Base-by-base conservation (phyloP, 768 basidiomycete species). In the Trametes cingulata region DNA sequence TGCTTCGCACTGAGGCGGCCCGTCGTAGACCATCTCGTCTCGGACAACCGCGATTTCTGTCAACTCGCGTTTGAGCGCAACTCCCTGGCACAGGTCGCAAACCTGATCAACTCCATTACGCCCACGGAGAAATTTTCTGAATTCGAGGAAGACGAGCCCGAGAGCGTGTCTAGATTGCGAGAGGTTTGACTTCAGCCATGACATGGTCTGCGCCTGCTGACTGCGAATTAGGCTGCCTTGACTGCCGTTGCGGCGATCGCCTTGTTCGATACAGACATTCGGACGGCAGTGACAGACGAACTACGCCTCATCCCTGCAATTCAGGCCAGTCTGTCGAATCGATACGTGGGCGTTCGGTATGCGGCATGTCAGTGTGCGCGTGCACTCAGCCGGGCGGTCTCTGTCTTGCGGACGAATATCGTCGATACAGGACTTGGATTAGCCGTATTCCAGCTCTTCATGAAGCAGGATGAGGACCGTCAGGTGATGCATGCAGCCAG, bases 291-390 rank as follows among this genome's bases (percentile, higher is more conserved):
- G 22, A 83, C 88, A 2, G 86, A 88, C 65, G 77, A 77, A 12
- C 77, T 82, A 12, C 76, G 76, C 2, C 73, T 93, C 47, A 73
- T 90, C 24, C 80, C 82, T 5, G 72, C 80, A 24, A 71, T 93
- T 33, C 78, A 83, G 57, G 67, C 71, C 1, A 82, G 82, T 13
- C 78, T 95, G 8, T 63, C 77, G 0, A 86, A 91, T 54, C 80
- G 77, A 0, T 82, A 87, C 56, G 77, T 86, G 15, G 91, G 90
- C 0, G 87, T 95, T 3, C 84, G 94, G 6, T 91, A 90, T 45
- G 92, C 91, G 0, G 90, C 91, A 0, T 94, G 92, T 67, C 95
- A 96, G 66, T 90, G 89, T 64, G 81, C 93, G 1, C 79, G 95
- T 15, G 89, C 90, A 0, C 77, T 98, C 39, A 85, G 86, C 40